Percentiles rank a stretch among this genome's conserved stretches.
Conservation (phyloP, 371 early-diverging fungal species). For the Amoeboaphelidium occidentale region DNA sequence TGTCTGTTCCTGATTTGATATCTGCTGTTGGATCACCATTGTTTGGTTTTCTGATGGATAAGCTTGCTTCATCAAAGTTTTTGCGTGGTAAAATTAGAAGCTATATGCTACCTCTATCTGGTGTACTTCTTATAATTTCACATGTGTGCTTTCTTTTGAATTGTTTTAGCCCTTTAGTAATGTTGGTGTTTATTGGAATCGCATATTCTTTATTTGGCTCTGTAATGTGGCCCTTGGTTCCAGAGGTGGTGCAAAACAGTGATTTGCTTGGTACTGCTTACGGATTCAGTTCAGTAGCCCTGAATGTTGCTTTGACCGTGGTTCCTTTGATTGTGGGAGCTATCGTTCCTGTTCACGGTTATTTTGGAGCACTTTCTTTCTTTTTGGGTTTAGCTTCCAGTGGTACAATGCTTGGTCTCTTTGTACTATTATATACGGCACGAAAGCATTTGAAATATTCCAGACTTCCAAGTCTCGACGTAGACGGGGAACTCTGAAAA, state of each 20-base stretch:
- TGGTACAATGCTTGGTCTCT: background rate
- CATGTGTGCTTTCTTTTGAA: conserved; percentile 20
- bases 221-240: background rate
- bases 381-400: background rate
- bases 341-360: conserved; percentile 15
- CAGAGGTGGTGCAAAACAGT: background rate
- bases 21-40: conserved; percentile 27
- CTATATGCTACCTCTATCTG: conserved; percentile 19
- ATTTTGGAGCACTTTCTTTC: background rate
- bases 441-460: too few species aligned
- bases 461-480: too few species aligned
- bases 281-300: conserved; percentile 28
- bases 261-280: conserved; percentile 31
- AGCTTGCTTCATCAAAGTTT: background rate
- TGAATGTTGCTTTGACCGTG: conserved; percentile 28
- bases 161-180: conserved; percentile 11
- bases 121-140: conserved; percentile 13
- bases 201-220: conserved; percentile 12
- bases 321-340: conserved; percentile 30
- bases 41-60: conserved; percentile 23
- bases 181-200: conserved; percentile 23
- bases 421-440: background rate
- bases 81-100: conserved; percentile 16
- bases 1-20: conserved; percentile 25
- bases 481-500: too few species aligned